Evolutionary conservation across 2,329 filamentous ascomycete species (phyloP).

Genomic region (Alternaria sp.): DNA sequence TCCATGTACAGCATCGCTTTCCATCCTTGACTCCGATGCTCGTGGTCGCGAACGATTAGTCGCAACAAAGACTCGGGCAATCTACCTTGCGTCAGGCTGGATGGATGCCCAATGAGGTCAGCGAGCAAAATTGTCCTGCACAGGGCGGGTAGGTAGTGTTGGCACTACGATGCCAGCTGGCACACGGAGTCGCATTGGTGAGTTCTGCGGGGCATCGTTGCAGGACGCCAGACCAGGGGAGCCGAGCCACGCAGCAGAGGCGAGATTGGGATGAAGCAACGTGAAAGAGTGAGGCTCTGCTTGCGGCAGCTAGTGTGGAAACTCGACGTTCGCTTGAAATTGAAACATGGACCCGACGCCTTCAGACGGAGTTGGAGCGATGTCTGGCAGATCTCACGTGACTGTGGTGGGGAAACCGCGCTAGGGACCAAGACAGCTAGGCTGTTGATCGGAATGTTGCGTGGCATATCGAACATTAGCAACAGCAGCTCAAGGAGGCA

Average conservation of each 20-base stretch:
- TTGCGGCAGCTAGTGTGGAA: constrained; percentile 11
- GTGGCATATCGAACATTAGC: constrained; percentile 50
- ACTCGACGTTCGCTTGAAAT: constrained; percentile 11
- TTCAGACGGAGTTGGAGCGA: constrained; percentile 18
- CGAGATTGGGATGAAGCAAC: constrained; percentile 24
- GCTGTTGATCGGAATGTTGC: constrained; percentile 34
- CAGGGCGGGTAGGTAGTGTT: constrained; percentile 45
- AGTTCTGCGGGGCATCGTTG: constrained; percentile 41
- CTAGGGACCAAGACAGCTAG: constrained; percentile 21
- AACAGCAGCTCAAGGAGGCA: constrained; percentile 41
- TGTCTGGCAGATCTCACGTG: constrained; percentile 15
- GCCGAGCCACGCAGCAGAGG: constrained; percentile 35
- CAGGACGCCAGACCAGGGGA: constrained; percentile 31
- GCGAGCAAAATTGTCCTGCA: constrained; percentile 44
- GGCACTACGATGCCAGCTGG: constrained; percentile 45
- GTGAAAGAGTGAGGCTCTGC: constrained; percentile 38
- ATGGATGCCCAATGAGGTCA: constrained; percentile 41
- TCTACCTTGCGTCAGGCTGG: constrained; percentile 48
- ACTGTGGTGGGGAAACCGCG: constrained; percentile 15
- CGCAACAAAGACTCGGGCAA: constrained; percentile 45
- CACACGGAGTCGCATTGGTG: constrained; percentile 40
- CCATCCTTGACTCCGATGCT: constrained; percentile 41
- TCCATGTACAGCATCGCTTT: constrained; percentile 43
- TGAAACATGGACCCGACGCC: constrained; percentile 18
- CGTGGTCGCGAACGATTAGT: constrained; percentile 51